Percentiles rank a stretch among this genome's conserved stretches.
These are phyloP conservation scores for Picea abies DNA, from an alignment of 83 land plant species.

Conservation along the genomic window DNA sequence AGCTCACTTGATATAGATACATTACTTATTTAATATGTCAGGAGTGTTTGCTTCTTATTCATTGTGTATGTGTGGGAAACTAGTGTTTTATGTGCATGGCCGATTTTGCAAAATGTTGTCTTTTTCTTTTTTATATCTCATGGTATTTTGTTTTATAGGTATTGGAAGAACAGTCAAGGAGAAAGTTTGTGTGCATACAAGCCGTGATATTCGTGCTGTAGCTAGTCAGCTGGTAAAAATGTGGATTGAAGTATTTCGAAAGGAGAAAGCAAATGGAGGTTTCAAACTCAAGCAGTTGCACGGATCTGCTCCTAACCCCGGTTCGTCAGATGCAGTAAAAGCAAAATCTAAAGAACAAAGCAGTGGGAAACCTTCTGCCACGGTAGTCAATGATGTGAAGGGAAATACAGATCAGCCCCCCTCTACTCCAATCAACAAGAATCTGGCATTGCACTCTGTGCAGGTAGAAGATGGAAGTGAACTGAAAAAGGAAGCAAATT, in stretches of 20 bases:
- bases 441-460: slow-evolving; percentile 17
- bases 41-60: background rate
- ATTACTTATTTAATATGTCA: too few relatives aligned
- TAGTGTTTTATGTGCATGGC: background rate
- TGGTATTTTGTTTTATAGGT: slow-evolving; percentile 38
- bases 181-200: slow-evolving; percentile 91
- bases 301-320: background rate
- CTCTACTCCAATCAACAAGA: slow-evolving; percentile 26
- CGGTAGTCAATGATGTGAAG: slow-evolving; percentile 22
- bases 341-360: slow-evolving; percentile 35
- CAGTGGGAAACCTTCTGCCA: too few relatives aligned
- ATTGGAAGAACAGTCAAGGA: slow-evolving; percentile 92
- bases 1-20: too few relatives aligned
- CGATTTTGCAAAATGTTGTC: background rate
- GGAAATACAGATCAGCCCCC: slow-evolving; percentile 31
- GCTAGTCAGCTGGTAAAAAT: slow-evolving; percentile 91
- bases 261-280: slow-evolving; percentile 73
- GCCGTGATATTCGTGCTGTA: slow-evolving; percentile 92
- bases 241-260: slow-evolving; percentile 95
- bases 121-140: slow-evolving; percentile 1
- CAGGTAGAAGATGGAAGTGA: slow-evolving; percentile 21
- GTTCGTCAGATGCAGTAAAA: slow-evolving; percentile 33
- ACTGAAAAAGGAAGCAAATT: slow-evolving; percentile 31
- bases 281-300: slow-evolving; percentile 35
- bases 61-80: background rate